These are phyloP conservation scores for Carex myosuroides DNA, from an alignment of 176 grass and related monocot species.

Conservation along the genomic window DNA sequence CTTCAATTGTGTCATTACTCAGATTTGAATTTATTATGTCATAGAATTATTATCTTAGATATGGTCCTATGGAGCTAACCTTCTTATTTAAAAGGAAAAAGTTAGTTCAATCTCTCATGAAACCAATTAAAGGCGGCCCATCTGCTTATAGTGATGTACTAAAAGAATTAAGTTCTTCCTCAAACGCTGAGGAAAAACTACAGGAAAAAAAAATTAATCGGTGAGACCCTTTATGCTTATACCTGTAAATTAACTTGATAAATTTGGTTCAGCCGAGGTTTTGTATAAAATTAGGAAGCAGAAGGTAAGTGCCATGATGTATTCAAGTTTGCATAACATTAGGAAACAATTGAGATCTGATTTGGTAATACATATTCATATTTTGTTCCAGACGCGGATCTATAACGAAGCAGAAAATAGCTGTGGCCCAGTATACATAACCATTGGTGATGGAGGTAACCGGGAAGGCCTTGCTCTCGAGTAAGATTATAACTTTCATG, in stretches of 20 bases:
- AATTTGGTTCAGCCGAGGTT: not conserved
- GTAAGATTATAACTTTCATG: constrained; percentile 15
- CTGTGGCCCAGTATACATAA: constrained; percentile 55
- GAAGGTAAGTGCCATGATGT: not conserved
- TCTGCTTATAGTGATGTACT: not conserved
- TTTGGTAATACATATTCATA: not conserved
- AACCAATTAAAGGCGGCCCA: not conserved
- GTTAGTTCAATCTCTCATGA: not conserved
- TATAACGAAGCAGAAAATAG: constrained; percentile 38
- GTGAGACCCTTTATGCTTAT: not conserved
- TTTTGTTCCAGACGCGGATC: constrained; percentile 41
- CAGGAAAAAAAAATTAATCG: not conserved
- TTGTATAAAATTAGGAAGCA: not conserved
- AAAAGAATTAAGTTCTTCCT: not conserved
- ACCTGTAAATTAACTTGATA: not conserved
- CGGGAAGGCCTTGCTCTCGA: constrained; percentile 58
- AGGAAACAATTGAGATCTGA: not conserved
- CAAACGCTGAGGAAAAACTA: not conserved
- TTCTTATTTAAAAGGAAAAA: not conserved
- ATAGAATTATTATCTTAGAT: too few species aligned
- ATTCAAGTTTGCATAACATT: not conserved
- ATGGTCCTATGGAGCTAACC: not conserved
- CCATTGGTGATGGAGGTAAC: constrained; percentile 82
- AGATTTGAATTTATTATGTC: not conserved
- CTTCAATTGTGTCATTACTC: not conserved